A percentile compares a stretch with the other conserved stretches of the same genome.
Conservation (phyloP, 768 basidiomycete genomes). For the Leucogyrophana mollusca region DNA sequence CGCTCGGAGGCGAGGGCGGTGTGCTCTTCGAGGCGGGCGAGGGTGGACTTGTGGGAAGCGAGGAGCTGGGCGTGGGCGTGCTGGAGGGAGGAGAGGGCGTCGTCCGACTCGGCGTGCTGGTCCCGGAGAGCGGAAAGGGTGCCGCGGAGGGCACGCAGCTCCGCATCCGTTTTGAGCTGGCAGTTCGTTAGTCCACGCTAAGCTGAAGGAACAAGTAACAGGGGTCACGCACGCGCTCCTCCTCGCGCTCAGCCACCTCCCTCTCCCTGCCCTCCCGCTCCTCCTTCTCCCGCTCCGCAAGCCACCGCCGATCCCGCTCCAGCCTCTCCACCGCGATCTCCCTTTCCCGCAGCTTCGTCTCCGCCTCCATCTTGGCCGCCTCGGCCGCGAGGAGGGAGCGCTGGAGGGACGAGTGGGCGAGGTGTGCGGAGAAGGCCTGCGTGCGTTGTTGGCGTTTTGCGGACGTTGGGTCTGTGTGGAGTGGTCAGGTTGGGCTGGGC, state of each 20-base stretch:
- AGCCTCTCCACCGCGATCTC: constrained; percentile 62
- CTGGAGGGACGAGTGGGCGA: constrained; percentile 64
- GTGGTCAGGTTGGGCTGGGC: neutral
- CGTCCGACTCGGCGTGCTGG: constrained; percentile 60
- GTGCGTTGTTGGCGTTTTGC: constrained; percentile 69
- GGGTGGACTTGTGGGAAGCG: constrained; percentile 46
- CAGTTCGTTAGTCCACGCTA: neutral
- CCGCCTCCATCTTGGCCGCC: constrained; percentile 60
- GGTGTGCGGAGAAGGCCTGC: constrained; percentile 58
- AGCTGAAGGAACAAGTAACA: neutral
- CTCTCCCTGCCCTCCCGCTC: constrained; percentile 67
- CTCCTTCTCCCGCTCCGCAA: constrained; percentile 65
- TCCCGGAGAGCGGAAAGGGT: constrained; percentile 50
- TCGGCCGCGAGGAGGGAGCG: constrained; percentile 65
- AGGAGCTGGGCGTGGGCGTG: constrained; percentile 49
- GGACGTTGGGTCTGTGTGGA: constrained; percentile 54
- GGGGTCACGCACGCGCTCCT: constrained; percentile 55
- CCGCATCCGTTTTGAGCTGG: constrained; percentile 51
- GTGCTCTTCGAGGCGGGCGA: constrained; percentile 42
- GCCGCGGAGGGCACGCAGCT: constrained; percentile 51
- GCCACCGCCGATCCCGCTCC: constrained; percentile 67
- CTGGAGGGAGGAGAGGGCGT: constrained; percentile 47
- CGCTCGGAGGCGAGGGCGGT: constrained; percentile 42
- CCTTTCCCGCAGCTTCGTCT: constrained; percentile 64
- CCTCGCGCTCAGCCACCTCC: constrained; percentile 46